Conservation (phyloP, 139 green algal species). For the Micractinium conductrix region DNA sequence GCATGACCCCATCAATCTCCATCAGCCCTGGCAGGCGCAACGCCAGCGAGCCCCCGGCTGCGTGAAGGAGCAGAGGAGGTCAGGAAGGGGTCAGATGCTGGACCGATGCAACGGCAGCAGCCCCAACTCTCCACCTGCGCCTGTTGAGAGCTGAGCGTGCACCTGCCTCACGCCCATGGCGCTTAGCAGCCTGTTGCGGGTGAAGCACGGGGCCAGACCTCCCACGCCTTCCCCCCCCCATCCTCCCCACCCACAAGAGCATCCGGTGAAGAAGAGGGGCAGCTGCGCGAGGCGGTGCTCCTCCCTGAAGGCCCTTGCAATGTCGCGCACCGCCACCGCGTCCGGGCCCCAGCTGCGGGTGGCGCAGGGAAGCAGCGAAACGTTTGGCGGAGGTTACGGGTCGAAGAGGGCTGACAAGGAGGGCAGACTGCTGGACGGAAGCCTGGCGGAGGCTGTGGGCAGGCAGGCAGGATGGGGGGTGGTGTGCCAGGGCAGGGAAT, state of each 20-base stretch:
- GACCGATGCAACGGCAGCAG: not conserved
- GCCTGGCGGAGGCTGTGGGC: too few relatives aligned
- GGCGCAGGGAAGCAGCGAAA: not conserved
- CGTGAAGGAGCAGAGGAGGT: not conserved
- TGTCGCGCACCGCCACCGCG: not conserved
- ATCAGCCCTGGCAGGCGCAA: conserved; percentile 23
- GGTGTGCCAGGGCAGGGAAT: not conserved
- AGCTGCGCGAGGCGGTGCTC: not conserved
- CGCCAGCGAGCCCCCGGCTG: conserved; percentile 27
- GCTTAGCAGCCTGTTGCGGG: too few relatives aligned
- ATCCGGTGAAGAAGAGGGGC: conserved; percentile 30
- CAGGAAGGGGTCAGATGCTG: not conserved
- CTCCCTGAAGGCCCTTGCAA: not conserved
- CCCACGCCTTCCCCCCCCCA: too few relatives aligned
- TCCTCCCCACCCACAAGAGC: conserved; percentile 9
- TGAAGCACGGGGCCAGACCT: too few relatives aligned
- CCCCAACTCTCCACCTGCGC: not conserved
- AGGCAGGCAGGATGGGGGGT: not conserved
- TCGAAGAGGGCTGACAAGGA: too few relatives aligned
- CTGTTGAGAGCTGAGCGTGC: not conserved
- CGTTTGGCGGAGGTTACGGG: too few relatives aligned
- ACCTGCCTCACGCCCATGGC: not conserved
- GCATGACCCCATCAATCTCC: conserved; percentile 1
- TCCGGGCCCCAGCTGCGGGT: conserved; percentile 8
- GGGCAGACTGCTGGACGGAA: too few relatives aligned